Evolutionary conservation across 495 filamentous ascomycete genomes (phyloP).

Genomic region (Talaromyces nanjingensis): DNA sequence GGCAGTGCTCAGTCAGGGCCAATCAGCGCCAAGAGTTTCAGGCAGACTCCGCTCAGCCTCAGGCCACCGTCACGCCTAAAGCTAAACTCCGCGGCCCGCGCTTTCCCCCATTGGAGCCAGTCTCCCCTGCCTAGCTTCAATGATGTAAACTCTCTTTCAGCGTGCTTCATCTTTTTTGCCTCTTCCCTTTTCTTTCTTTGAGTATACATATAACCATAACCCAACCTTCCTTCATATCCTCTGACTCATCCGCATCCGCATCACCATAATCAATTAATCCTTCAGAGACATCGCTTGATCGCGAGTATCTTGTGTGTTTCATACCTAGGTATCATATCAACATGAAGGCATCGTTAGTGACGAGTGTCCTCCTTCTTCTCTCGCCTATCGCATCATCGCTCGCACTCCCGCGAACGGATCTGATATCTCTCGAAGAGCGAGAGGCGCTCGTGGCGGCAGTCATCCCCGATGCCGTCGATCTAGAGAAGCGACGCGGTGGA

Average conservation of each 20-base stretch:
- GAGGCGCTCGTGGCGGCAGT: conserved; percentile 15
- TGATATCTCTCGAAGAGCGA: conserved; percentile 14
- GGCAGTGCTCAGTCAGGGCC: background rate
- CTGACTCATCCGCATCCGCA: background rate
- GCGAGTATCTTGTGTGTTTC: background rate
- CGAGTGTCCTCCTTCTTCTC: conserved; percentile 23
- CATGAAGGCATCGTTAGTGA: conserved; percentile 27
- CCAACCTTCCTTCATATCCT: background rate
- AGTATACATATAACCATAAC: background rate
- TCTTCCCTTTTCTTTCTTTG: background rate
- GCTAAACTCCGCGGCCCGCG: background rate
- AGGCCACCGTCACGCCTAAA: background rate
- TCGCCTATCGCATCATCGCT: conserved; percentile 23
- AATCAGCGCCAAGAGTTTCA: background rate
- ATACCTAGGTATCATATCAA: background rate
- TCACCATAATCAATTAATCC: background rate
- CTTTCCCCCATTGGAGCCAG: background rate
- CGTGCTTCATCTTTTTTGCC: background rate
- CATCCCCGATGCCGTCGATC: conserved; percentile 15
- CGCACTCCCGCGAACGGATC: conserved; percentile 19
- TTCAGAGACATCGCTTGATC: background rate
- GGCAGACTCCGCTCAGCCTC: background rate
- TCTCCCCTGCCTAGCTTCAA: background rate
- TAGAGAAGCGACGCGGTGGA: conserved; percentile 44
- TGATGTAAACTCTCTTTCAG: background rate